These are phyloP conservation scores for Podospora fimiseda DNA, from an alignment of 495 filamentous ascomycete species.

Conservation along the genomic window DNA sequence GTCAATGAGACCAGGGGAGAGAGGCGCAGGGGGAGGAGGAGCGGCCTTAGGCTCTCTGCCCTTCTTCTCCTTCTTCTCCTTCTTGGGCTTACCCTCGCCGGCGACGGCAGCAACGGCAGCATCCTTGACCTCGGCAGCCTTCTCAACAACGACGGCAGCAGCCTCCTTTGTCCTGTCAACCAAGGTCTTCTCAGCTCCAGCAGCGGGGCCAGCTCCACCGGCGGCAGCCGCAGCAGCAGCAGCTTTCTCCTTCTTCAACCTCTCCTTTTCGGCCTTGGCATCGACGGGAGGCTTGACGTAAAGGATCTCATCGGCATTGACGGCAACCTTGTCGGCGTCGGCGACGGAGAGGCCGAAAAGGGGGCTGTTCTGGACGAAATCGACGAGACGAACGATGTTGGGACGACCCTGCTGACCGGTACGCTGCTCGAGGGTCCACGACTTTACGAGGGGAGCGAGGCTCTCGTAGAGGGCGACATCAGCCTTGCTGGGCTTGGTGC, in stretches of 20 bases:
- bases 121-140: conserved; percentile 35
- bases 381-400: conserved; percentile 84
- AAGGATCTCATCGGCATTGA: conserved; percentile 73
- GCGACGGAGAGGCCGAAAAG: conserved; percentile 66
- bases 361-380: conserved; percentile 88
- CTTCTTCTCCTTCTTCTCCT: conserved; percentile 63
- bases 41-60: conserved; percentile 69
- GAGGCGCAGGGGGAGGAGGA: conserved; percentile 58
- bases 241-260: conserved; percentile 79
- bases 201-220: conserved; percentile 26
- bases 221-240: conserved; percentile 45
- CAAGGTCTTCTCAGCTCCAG: conserved; percentile 36
- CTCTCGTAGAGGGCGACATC: conserved; percentile 82
- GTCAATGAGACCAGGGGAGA: conserved; percentile 83
- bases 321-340: conserved; percentile 69
- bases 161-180: conserved; percentile 48
- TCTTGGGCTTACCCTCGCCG: conserved; percentile 28
- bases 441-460: conserved; percentile 68
- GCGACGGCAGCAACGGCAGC: conserved; percentile 24
- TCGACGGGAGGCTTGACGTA: conserved; percentile 77
- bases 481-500: conserved; percentile 83
- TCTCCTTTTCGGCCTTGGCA: conserved; percentile 82
- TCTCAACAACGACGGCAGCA: conserved; percentile 43
- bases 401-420: conserved; percentile 87
- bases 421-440: conserved; percentile 79